Evolutionary conservation across 2,329 filamentous ascomycete species (phyloP).

Genomic region (Aspergillus proliferans): DNA sequence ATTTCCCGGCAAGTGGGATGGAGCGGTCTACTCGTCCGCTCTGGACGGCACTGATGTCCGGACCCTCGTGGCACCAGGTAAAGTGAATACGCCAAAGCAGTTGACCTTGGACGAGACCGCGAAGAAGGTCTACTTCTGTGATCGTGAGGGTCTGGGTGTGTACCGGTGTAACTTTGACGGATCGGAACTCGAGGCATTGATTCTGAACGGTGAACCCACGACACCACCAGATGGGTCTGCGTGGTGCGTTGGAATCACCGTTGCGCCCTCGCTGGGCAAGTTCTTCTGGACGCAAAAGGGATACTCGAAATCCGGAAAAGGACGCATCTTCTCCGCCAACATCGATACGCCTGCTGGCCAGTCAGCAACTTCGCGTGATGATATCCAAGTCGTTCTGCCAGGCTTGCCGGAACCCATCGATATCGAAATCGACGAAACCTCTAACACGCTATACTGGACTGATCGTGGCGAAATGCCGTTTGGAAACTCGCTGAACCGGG

Average conservation of each 20-base stretch:
- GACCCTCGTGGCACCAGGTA: conserved; percentile 40
- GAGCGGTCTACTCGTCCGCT: conserved; percentile 41
- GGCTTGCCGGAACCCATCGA: conserved; percentile 53
- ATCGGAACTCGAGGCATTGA: conserved; percentile 29
- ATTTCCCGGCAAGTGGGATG: conserved; percentile 33
- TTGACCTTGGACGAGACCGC: conserved; percentile 21
- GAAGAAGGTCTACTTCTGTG: conserved; percentile 36
- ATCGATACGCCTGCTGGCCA: conserved; percentile 34
- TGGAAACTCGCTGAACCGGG: conserved; percentile 50
- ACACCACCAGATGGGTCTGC: conserved; percentile 25
- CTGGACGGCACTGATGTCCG: conserved; percentile 45
- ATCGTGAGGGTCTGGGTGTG: conserved; percentile 40
- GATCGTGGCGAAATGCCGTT: conserved; percentile 53
- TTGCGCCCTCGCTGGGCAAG: conserved; percentile 38
- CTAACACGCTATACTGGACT: conserved; percentile 52
- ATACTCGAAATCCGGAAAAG: conserved; percentile 43
- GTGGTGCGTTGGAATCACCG: conserved; percentile 54
- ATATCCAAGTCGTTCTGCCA: conserved; percentile 41
- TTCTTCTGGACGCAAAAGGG: conserved; percentile 61
- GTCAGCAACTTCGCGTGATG: conserved; percentile 30
- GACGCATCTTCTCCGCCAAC: conserved; percentile 49
- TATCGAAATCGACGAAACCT: conserved; percentile 47
- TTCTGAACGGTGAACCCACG: conserved; percentile 28
- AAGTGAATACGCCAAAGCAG: conserved; percentile 47
- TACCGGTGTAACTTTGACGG: conserved; percentile 32